Base-by-base conservation (phyloP, 805 yeast species). In the Nakazawaea laoshanensis region DNA sequence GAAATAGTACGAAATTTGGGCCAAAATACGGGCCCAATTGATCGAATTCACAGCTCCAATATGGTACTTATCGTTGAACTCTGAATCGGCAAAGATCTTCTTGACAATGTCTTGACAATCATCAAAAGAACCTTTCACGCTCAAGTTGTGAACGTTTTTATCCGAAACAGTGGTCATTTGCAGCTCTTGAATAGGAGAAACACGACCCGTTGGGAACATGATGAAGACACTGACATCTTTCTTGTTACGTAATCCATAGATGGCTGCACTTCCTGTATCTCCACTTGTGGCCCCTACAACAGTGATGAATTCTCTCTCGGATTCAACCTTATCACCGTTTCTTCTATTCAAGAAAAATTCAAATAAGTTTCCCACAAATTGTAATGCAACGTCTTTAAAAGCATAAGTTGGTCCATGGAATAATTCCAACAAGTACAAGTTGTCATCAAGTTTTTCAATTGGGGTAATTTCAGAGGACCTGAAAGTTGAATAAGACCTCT, bases 341-440 rank as follows among this genome's bases (percentile, higher is more conserved):
- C 74, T 71, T 59, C 95, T 79, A 39, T 69, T 64, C 48, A 92
- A 65, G 60, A 92, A 92, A 61, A 72, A 92, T 61, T 92, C 99
- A 57, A 92, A 92, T 45, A 92, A 66, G 64, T 92, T 92, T 47
- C 99, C 99, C 30, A 92, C 94, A 57, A 92, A 89, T 59, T 92
- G 99, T 52, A 92, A 70, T 4, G 99, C 99, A 43, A 92, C 98
- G 56, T 92, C 99, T 60, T 92, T 92, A 69, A 92, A 92, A 11
- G 99, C 99, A 52, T 89, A 92, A 4, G 99, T 92, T 43, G 99
- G 99, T 23, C 99, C 99, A 53, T 92, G 99, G 77, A 92, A 92
- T 39, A 92, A 68, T 61, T 92, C 99, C 49, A 92, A 67, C 36
- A 92, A 61, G 53, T 84, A 80, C 40, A 89, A 61, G 33, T 80